Evolutionary conservation across 345 rosid genomes (phyloP).

Genomic region (Linum usitatissimum): DNA sequence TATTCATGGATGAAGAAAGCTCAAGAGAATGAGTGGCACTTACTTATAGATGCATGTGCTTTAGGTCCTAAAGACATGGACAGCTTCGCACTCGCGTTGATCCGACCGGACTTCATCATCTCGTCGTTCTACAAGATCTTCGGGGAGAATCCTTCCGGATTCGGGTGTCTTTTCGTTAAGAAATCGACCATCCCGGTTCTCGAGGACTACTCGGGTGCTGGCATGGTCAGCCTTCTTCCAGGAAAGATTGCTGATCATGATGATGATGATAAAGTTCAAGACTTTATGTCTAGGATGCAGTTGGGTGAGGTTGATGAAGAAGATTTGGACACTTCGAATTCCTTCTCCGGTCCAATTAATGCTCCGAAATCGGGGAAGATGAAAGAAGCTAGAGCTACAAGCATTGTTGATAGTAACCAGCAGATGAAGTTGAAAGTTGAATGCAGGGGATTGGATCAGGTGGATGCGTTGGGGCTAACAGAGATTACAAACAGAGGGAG

Average conservation of each 20-base stretch:
- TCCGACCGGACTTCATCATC: slow-evolving; percentile 74
- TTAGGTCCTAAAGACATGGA: slow-evolving; percentile 94
- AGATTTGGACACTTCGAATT: slow-evolving; percentile 27
- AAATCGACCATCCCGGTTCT: slow-evolving; percentile 49
- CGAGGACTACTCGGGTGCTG: slow-evolving; percentile 41
- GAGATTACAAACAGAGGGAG: slow-evolving; percentile 59
- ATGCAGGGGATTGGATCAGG: slow-evolving; percentile 65
- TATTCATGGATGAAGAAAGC: slow-evolving; percentile 84
- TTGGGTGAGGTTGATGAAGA: slow-evolving; percentile 21
- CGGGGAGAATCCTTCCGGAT: slow-evolving; percentile 90
- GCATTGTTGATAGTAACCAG: slow-evolving; percentile 7
- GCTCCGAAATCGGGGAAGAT: slow-evolving; percentile 18
- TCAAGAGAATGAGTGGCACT: slow-evolving; percentile 88
- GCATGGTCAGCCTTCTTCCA: slow-evolving; percentile 65
- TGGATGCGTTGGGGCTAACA: slow-evolving; percentile 55
- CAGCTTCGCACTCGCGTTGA: slow-evolving; percentile 79
- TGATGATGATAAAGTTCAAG: slow-evolving; percentile 19
- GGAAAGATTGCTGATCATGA: slow-evolving; percentile 26
- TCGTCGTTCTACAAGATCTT: slow-evolving; percentile 87
- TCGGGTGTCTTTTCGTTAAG: slow-evolving; percentile 86
- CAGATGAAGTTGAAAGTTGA: slow-evolving; percentile 21
- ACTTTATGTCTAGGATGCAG: slow-evolving; percentile 4
- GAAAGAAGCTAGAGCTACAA: slow-evolving; percentile 10
- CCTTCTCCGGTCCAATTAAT: slow-evolving; percentile 30
- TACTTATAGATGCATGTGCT: slow-evolving; percentile 82